Evolutionary conservation across 2,329 filamentous ascomycete genomes (phyloP).

Genomic region (Thelonectria blattea): DNA sequence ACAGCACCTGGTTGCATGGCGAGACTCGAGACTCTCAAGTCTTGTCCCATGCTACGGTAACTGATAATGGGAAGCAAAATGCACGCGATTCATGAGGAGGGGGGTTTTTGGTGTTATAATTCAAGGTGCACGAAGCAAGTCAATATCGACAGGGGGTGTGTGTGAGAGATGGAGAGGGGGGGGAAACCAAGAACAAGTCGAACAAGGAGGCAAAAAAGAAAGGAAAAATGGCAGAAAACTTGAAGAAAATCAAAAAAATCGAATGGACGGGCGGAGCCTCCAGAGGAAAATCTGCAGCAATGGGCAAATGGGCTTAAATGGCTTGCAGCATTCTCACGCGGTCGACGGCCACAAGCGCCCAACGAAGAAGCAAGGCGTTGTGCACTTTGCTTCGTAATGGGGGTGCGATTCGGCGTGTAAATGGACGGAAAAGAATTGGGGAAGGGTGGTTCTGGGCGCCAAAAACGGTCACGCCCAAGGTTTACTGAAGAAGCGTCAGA

Average conservation of each 20-base stretch:
- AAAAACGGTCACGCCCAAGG: neutral
- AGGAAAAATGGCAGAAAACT: neutral
- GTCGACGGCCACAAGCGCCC: constrained; percentile 4
- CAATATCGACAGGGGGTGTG: neutral
- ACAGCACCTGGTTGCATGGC: neutral
- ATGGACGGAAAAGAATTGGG: constrained; percentile 9
- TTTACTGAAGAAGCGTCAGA: neutral
- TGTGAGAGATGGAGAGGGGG: neutral
- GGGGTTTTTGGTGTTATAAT: neutral
- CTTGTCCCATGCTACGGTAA: neutral
- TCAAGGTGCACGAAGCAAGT: constrained; percentile 1
- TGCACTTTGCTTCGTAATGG: constrained; percentile 11
- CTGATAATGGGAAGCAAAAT: neutral
- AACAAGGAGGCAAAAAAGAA: neutral
- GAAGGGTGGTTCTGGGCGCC: neutral
- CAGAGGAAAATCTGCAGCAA: neutral
- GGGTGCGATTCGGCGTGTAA: constrained; percentile 9
- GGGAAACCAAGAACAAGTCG: neutral
- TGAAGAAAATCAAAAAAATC: too few species aligned
- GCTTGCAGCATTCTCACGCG: constrained; percentile 9
- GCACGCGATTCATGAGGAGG: constrained; percentile 17
- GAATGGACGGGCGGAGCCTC: neutral
- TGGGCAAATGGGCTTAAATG: constrained; percentile 11
- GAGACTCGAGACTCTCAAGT: constrained; percentile 16
- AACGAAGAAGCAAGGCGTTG: constrained; percentile 17